Evolutionary conservation across 441 rosid species (phyloP), one percentile per base, ranked within the genome.

Genomic region (Breynia disticha): DNA sequence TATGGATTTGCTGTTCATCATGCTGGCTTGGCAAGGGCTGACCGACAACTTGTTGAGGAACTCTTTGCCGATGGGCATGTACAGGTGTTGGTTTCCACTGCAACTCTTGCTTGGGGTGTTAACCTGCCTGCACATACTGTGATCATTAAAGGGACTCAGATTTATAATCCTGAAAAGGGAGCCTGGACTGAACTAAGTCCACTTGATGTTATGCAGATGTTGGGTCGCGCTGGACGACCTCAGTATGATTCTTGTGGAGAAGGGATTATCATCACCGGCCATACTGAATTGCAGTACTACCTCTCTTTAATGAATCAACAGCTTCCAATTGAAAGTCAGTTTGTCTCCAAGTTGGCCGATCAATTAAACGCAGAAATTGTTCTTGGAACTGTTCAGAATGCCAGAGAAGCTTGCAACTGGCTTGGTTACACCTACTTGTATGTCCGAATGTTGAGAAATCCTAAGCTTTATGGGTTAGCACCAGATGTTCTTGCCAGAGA

Each of bases 31-130:
- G 65, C 93, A 45, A 87, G 90, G 77, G 73, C 66, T 66, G 98
- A 90, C 64, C 80, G 95, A 54, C 69, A 82, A 70, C 74, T 93
- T 63, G 98, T 89, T 50, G 98, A 89, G 76, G 76, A 71, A 17
- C 95, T 86, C 46, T 93, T 93, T 57, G 76, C 68, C 10, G 80
- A 59, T 57, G 80, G 89, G 35, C 85, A 82, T 68, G 83, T 93
- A 15, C 91, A 84, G 71, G 90, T 89, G 60, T 67, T 93, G 76
- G 88, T 89, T 66, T 93, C 96, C 35, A 86, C 97, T 39, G 97
- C 98, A 54, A 93, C 98, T 61, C 98, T 93, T 60, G 96, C 97
- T 37, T 93, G 97, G 97, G 96, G 98, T 63, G 98, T 89, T 52
- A 93, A 93, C 68, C 74, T 93, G 65, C 97, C 96, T 59, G 95